These are phyloP conservation scores for Microdochium nivale DNA, from an alignment of 2,329 filamentous ascomycete genomes.

Conservation along the genomic window DNA sequence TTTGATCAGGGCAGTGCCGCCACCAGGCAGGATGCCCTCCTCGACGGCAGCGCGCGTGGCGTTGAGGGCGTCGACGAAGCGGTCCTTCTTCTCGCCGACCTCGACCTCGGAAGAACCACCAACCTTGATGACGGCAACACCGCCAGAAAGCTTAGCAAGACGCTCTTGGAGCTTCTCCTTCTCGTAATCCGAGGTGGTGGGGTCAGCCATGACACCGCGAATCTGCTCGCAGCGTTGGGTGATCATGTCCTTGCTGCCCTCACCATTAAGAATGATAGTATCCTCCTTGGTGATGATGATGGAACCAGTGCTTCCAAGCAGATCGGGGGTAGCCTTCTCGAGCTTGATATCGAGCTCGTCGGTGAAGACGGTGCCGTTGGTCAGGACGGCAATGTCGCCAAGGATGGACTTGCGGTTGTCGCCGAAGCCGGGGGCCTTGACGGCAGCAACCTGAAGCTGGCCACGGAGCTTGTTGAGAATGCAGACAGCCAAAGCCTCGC, in stretches of 20 bases:
- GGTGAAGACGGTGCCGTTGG: conserved; percentile 94
- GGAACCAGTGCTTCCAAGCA: conserved; percentile 93
- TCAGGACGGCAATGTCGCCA: conserved; percentile 89
- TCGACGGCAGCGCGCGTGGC: conserved; percentile 96
- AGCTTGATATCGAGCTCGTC: conserved; percentile 99
- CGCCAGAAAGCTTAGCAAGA: conserved; percentile 96
- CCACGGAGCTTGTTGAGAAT: conserved; percentile 99
- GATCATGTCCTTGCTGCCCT: conserved; percentile 89
- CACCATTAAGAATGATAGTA: conserved; percentile 95
- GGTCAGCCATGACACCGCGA: conserved; percentile 89
- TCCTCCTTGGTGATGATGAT: conserved; percentile 99
- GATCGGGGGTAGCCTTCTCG: conserved; percentile 91
- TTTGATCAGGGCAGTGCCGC: conserved; percentile 97
- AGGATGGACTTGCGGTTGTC: conserved; percentile 99
- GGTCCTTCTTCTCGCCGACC: conserved; percentile 99
- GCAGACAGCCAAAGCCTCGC: conserved; percentile 95
- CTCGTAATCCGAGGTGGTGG: conserved; percentile 95
- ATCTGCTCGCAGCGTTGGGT: conserved; percentile 98
- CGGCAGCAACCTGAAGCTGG: conserved; percentile 94
- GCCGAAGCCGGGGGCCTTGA: conserved; percentile 98
- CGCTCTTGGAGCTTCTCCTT: conserved; percentile 99
- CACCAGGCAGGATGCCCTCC: conserved; percentile 97
- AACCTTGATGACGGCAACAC: conserved; percentile 99
- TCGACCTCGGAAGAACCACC: conserved; percentile 96
- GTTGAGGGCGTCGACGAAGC: conserved; percentile 96